Evolutionary conservation across 202 grass and related monocot genomes (phyloP).

Genomic region (Digitaria exilis): DNA sequence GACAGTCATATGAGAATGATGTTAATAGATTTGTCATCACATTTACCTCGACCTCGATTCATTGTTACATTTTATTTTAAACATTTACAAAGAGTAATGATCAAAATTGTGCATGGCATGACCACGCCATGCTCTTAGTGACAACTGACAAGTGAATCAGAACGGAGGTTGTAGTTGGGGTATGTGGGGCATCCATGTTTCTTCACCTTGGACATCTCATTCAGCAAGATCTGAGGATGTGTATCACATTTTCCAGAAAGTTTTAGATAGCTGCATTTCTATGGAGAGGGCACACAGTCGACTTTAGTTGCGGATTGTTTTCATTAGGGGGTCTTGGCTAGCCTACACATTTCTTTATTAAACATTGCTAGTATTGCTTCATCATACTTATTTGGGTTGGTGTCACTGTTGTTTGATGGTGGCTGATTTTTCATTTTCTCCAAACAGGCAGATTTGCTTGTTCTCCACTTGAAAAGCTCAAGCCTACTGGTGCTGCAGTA

Average conservation of each 20-base stretch:
- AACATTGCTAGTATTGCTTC: slow-evolving; percentile 28
- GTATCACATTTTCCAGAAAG: slow-evolving; percentile 14
- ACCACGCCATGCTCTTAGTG: not conserved
- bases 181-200: slow-evolving; percentile 37
- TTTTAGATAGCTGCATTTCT: slow-evolving; percentile 33
- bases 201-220: slow-evolving; percentile 16
- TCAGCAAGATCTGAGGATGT: slow-evolving; percentile 24
- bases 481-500: slow-evolving; percentile 40
- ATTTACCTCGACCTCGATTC: not conserved
- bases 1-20: not conserved
- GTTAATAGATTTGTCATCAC: not conserved
- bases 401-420: not conserved
- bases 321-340: slow-evolving; percentile 27
- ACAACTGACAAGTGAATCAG: not conserved
- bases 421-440: slow-evolving; percentile 31
- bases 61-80: not conserved
- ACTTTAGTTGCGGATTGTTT: slow-evolving; percentile 36
- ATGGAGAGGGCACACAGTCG: slow-evolving; percentile 22
- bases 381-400: slow-evolving; percentile 3
- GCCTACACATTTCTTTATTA: slow-evolving; percentile 17
- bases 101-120: not conserved
- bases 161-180: slow-evolving; percentile 6
- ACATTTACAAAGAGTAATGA: not conserved
- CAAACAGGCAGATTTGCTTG: slow-evolving; percentile 45
- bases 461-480: slow-evolving; percentile 51